These are phyloP conservation scores for Malus orientalis DNA, from an alignment of 306 rosid genomes.

Conservation along the genomic window DNA sequence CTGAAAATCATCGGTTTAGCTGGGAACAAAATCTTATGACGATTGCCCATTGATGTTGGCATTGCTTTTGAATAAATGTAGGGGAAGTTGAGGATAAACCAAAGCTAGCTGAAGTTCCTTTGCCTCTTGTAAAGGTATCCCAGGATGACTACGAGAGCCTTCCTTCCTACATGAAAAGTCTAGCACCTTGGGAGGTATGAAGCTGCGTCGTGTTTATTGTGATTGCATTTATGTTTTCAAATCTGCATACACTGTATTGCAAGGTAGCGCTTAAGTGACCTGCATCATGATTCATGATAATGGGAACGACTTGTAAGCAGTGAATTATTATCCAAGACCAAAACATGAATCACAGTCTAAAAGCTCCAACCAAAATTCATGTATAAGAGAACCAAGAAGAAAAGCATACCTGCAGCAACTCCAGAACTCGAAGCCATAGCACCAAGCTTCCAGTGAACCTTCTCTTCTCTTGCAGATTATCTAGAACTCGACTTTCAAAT, in stretches of 20 bases:
- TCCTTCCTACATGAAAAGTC: constrained; percentile 70
- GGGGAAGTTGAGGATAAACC: constrained; percentile 29
- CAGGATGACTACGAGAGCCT: constrained; percentile 67
- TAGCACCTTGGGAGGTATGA: constrained; percentile 88
- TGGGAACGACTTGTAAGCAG: background rate
- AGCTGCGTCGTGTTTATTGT: constrained; percentile 4
- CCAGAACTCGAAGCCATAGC: too few relatives aligned
- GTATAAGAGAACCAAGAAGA: too few relatives aligned
- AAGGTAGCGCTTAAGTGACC: background rate
- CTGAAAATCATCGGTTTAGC: background rate
- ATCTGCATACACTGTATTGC: background rate
- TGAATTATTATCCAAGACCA: too few relatives aligned
- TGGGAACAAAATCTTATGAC: background rate
- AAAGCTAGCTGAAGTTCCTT: constrained; percentile 25
- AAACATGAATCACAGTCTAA: too few relatives aligned
- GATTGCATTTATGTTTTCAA: background rate
- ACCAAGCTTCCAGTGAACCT: too few relatives aligned
- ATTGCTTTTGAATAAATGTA: constrained; percentile 11
- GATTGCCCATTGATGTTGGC: background rate
- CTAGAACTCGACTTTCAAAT: too few relatives aligned
- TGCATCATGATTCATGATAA: background rate
- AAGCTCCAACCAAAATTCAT: too few relatives aligned
- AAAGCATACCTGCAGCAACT: too few relatives aligned
- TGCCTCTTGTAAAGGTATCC: constrained; percentile 32
- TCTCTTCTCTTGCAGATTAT: too few relatives aligned